Evolutionary conservation across 2,329 filamentous ascomycete genomes (phyloP).

Genomic region (Trichoderma asperellum): DNA sequence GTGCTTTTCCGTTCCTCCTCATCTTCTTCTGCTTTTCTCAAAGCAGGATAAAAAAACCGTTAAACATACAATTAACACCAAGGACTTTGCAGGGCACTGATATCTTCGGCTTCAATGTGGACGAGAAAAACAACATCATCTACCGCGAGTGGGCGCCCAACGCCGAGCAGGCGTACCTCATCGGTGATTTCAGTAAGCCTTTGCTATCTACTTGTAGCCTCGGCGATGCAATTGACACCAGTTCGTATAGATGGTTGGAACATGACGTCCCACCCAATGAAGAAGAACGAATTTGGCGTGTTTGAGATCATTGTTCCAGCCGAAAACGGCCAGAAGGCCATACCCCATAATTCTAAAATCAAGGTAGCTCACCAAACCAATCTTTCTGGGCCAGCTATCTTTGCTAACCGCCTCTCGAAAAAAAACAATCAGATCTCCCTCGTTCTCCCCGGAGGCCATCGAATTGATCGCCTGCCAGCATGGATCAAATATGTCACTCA

Average conservation of each 20-base stretch:
- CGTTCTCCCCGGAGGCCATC: slow-evolving; percentile 75
- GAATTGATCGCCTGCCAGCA: slow-evolving; percentile 84
- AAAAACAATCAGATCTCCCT: slow-evolving; percentile 74
- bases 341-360: slow-evolving; percentile 92
- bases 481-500: slow-evolving; percentile 99
- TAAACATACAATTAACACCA: slow-evolving; percentile 16
- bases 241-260: slow-evolving; percentile 76
- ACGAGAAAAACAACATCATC: slow-evolving; percentile 78
- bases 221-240: slow-evolving; percentile 36
- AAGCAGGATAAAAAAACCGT: neutral
- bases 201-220: neutral
- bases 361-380: slow-evolving; percentile 63
- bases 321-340: slow-evolving; percentile 72
- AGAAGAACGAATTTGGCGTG: slow-evolving; percentile 79
- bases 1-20: slow-evolving; percentile 31
- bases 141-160: slow-evolving; percentile 98
- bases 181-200: slow-evolving; percentile 87
- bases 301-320: slow-evolving; percentile 82
- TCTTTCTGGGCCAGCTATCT: neutral
- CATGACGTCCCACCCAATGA: slow-evolving; percentile 81
- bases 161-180: slow-evolving; percentile 79
- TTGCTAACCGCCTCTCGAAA: slow-evolving; percentile 3
- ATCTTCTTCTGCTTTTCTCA: neutral
- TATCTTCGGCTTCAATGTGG: slow-evolving; percentile 81
- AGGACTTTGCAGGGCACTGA: slow-evolving; percentile 71